Percentiles rank a stretch among this genome's conserved stretches.
Evolutionary conservation across 179 eudicot genomes (phyloP).

Genomic region (Beta lomatogona): DNA sequence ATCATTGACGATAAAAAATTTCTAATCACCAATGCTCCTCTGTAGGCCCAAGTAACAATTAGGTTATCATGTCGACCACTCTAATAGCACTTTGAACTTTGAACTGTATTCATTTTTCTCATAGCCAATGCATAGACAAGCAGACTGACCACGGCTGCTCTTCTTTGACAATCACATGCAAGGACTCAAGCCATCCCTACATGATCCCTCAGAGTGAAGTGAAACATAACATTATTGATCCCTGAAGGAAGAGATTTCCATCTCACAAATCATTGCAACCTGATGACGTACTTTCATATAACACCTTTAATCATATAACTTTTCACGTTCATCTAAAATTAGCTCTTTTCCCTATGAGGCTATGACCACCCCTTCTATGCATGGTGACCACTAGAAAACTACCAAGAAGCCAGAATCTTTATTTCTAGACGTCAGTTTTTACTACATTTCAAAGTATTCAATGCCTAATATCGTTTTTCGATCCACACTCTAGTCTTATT

Average conservation of each 20-base stretch:
- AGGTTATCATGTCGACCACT: background rate
- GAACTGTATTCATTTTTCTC: too few species aligned
- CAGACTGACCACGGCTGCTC: background rate
- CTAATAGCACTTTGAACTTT: background rate
- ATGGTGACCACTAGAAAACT: background rate
- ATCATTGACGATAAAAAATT: background rate
- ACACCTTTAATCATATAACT: background rate
- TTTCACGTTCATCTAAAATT: background rate
- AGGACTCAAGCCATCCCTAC: background rate
- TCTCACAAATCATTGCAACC: background rate
- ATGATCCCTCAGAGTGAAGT: background rate
- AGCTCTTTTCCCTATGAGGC: background rate
- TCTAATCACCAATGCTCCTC: background rate
- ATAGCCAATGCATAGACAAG: background rate
- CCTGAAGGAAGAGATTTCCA: background rate
- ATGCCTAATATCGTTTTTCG: background rate
- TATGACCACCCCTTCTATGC: background rate
- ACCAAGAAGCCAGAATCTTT: background rate
- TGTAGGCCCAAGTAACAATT: background rate
- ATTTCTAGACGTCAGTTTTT: background rate
- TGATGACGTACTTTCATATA: background rate
- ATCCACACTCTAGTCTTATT: background rate
- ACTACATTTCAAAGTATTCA: background rate
- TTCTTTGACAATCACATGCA: background rate
- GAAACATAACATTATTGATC: background rate